These are phyloP conservation scores for Phanerochaete sordida DNA, from an alignment of 768 basidiomycete genomes.

Conservation along the genomic window DNA sequence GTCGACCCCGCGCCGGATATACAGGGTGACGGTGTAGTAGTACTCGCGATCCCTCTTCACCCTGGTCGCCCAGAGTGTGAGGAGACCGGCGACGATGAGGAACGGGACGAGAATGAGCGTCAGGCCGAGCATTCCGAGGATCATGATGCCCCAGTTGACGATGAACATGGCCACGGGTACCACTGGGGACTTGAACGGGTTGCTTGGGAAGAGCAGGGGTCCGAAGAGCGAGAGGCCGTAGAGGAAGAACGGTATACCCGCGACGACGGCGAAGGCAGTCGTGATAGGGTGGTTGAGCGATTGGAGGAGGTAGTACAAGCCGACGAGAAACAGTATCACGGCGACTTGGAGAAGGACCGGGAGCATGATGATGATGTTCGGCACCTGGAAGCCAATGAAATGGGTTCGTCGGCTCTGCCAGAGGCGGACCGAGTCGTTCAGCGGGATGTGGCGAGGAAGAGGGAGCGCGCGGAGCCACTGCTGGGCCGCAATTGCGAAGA, in stretches of 20 bases:
- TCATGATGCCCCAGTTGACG: neutral
- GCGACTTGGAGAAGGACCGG: slow-evolving; percentile 13
- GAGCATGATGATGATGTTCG: slow-evolving; percentile 6
- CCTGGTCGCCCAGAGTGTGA: neutral
- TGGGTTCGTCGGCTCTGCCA: slow-evolving; percentile 1
- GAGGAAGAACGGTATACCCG: slow-evolving; percentile 1
- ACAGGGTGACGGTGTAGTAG: too few species aligned
- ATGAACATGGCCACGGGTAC: neutral
- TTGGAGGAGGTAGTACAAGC: slow-evolving; percentile 5
- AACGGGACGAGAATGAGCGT: neutral
- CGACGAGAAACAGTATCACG: slow-evolving; percentile 10
- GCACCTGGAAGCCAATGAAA: slow-evolving; percentile 2
- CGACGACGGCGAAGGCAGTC: neutral
- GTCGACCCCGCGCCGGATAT: too few species aligned
- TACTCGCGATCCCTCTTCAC: too few species aligned
- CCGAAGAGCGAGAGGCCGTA: neutral
- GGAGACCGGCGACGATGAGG: neutral
- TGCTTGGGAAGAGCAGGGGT: neutral
- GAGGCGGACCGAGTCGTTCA: slow-evolving; percentile 3
- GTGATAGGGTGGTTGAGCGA: neutral
- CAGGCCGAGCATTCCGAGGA: neutral
- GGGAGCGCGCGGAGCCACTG: slow-evolving; percentile 22
- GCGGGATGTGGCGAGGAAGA: neutral
- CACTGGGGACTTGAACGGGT: slow-evolving; percentile 10
- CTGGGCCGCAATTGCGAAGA: slow-evolving; percentile 24